Conservation (phyloP, 345 rosid species). For the Salix dunnii region DNA sequence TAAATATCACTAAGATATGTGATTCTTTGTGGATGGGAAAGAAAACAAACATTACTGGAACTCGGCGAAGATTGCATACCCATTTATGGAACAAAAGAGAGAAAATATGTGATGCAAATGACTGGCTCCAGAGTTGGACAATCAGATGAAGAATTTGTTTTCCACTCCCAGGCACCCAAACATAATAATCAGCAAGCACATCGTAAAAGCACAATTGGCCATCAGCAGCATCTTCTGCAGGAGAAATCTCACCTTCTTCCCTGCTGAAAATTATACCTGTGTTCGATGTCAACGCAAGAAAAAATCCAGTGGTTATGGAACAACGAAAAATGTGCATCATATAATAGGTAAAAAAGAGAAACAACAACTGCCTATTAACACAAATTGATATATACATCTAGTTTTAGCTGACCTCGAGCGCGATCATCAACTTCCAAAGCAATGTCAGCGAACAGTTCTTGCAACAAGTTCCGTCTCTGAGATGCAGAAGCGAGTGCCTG, state of each 20-base stretch:
- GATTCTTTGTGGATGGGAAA: not conserved
- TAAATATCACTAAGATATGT: not conserved
- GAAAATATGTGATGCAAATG: slow-evolving; percentile 86
- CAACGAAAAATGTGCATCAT: not conserved
- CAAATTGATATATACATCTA: not conserved
- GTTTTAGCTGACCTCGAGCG: slow-evolving; percentile 59
- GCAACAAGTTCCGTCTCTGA: slow-evolving; percentile 81
- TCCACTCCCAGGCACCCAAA: slow-evolving; percentile 59
- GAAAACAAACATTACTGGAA: not conserved
- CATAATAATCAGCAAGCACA: slow-evolving; percentile 89
- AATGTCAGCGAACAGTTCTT: slow-evolving; percentile 80
- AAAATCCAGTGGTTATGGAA: slow-evolving; percentile 1
- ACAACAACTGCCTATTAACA: not conserved
- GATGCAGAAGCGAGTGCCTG: slow-evolving; percentile 85
- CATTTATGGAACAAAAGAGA: slow-evolving; percentile 89
- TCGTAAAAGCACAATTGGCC: slow-evolving; percentile 74
- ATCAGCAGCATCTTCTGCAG: slow-evolving; percentile 39
- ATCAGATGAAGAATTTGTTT: slow-evolving; percentile 74
- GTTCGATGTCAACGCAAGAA: slow-evolving; percentile 35
- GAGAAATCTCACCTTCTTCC: slow-evolving; percentile 58
- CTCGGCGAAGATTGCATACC: slow-evolving; percentile 42
- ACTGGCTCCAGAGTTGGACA: slow-evolving; percentile 97
- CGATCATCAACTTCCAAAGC: slow-evolving; percentile 92
- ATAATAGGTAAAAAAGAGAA: not conserved
- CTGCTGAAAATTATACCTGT: slow-evolving; percentile 71